A percentile compares a stretch with the other conserved stretches of the same genome.
phyloP scores from a whole-genome alignment of 1,284 basidiomycete genomes.

The Erythrobasidium hasegawianum region DNA sequence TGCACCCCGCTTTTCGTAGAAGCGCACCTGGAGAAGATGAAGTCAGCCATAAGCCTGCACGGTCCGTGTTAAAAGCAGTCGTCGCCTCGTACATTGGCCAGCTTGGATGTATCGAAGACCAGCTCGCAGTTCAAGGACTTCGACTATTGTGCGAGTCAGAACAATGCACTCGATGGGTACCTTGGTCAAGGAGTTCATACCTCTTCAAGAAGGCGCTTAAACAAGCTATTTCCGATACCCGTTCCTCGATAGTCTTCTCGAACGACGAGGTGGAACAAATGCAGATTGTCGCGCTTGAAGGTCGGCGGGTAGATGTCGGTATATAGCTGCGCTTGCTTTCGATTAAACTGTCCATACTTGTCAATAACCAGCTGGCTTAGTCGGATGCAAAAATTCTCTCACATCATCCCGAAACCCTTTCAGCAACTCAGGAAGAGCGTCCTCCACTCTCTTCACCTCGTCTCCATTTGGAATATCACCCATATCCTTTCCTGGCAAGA shows the following conservation, averaged over 20 bases:
- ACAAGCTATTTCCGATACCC: background rate
- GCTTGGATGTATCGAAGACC: background rate
- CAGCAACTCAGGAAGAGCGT: background rate
- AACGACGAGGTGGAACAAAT: background rate
- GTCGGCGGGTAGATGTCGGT: background rate
- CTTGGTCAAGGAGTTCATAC: background rate
- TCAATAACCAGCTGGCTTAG: background rate
- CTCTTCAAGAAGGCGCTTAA: background rate
- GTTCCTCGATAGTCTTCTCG: background rate
- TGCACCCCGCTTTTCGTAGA: background rate
- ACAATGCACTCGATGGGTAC: background rate
- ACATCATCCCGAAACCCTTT: background rate
- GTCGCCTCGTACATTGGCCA: background rate
- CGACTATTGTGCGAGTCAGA: background rate
- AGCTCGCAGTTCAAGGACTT: background rate
- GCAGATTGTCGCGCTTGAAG: constrained; percentile 2
- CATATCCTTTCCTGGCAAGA: background rate
- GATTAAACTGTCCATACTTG: background rate
- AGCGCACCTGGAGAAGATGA: background rate
- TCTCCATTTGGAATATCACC: background rate
- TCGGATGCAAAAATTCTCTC: background rate
- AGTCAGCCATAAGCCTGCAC: background rate
- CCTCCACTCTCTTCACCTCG: background rate
- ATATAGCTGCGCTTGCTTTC: background rate
- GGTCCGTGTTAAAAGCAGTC: no score